Evolutionary conservation across 23 red algal genomes (phyloP), one percentile per base, ranked within the genome.

Genomic region (Gracilaria domingensis): DNA sequence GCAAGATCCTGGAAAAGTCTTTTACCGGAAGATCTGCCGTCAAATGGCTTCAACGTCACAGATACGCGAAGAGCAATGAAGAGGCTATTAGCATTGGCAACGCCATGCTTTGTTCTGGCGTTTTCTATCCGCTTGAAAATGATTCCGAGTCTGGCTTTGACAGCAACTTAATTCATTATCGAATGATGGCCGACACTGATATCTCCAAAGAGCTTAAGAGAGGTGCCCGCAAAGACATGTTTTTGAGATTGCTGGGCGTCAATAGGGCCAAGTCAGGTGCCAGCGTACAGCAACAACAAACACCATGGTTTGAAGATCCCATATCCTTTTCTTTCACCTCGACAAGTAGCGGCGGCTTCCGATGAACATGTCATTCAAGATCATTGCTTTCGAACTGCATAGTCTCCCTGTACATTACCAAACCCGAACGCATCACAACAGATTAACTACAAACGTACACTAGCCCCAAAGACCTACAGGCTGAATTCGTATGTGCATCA

Each of bases 181-280:
- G 84, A 30, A 87, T 87, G 84, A 87, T 75, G 67, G 84, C 84
- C 11, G 84, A 87, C 67, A 87, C 67, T 48, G 84, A 87, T 49
- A 59, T 87, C 13, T 75, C 84, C 42, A 87, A 87, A 28, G 84
- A 87, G 37, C 84, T 87, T 36, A 87, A 25, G 25, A 45, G 84
- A 53, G 84, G 84, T 18, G 84, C 84, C 30, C 65, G 84, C 36
- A 87, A 87, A 36, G 84, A 87, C 65, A 74, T 58, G 37, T 53
- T 87, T 48, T 71, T 87, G 64, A 87, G 51, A 74, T 53, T 87
- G 38, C 51, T 87, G n/a, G 84, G 84, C 2, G 53, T 87, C 20
- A 75, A 87, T 61, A 48, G 84, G 21, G 69, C 67, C 33, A 87
- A 74, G 25, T 57, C 84, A 38, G 84, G 69, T 14, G 51, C 66